phyloP scores from a whole-genome alignment of 192 early-diverging fungal genomes.

The Mycoemilia scoparia region DNA sequence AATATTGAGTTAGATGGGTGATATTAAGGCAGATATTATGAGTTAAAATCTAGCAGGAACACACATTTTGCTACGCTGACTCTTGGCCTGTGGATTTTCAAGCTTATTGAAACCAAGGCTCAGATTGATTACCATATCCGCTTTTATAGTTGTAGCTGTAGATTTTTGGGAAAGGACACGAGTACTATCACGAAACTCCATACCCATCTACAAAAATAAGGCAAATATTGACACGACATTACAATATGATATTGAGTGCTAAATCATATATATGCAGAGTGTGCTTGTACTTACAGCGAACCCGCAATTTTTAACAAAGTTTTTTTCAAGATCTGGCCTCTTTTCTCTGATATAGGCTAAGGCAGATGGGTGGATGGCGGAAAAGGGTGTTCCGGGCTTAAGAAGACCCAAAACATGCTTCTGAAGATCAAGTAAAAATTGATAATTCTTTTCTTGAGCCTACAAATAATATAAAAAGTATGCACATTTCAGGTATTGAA shows the following conservation, averaged over 20 bases:
- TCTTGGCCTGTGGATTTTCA: constrained; percentile 47
- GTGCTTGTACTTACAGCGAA: too few species aligned
- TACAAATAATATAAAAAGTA: too few species aligned
- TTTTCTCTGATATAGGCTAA: constrained; percentile 49
- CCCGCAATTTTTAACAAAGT: constrained; percentile 78
- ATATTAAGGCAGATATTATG: constrained; percentile 4
- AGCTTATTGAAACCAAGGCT: constrained; percentile 75
- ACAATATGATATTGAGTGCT: constrained; percentile 2
- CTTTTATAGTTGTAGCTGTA: constrained; percentile 38
- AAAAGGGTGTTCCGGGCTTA: constrained; percentile 53
- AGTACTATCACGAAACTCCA: constrained; percentile 78
- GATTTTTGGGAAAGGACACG: constrained; percentile 65
- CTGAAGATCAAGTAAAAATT: constrained; percentile 74
- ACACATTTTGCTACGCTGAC: constrained; percentile 53
- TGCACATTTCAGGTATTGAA: constrained; percentile 2
- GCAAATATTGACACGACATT: constrained; percentile 14
- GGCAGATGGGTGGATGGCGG: constrained; percentile 57
- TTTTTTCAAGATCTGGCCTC: constrained; percentile 66
- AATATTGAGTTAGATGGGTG: constrained; percentile 6
- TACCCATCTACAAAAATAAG: too few species aligned
- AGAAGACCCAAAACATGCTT: constrained; percentile 48
- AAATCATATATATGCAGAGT: background rate
- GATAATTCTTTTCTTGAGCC: constrained; percentile 82
- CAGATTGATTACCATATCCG: constrained; percentile 73
- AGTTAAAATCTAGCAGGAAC: too few species aligned